Conservation (phyloP, 2,329 filamentous ascomycete genomes). For the Calonectria pseudoreteaudii region DNA sequence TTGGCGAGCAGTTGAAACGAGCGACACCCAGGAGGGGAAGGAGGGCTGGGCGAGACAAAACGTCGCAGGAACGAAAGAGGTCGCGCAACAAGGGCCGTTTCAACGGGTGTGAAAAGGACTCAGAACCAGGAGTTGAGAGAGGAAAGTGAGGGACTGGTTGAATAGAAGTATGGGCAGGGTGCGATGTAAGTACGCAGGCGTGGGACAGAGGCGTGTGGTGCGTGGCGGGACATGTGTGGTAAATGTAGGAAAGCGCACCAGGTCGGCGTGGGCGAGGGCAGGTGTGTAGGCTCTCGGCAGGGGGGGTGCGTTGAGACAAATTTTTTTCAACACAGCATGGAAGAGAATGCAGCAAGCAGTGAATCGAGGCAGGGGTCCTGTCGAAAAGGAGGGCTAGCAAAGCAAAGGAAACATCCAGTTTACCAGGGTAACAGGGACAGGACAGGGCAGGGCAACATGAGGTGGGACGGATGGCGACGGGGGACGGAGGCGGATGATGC, state of each 20-base stretch:
- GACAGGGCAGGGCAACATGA: slow-evolving; percentile 2
- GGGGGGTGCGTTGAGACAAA: slow-evolving; percentile 43
- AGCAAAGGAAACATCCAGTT: slow-evolving; percentile 14
- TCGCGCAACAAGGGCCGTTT: slow-evolving; percentile 29
- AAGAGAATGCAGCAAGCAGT: slow-evolving; percentile 38
- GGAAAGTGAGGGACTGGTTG: slow-evolving; percentile 32
- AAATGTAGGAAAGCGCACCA: slow-evolving; percentile 41
- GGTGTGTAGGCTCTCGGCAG: slow-evolving; percentile 32
- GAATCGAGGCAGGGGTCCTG: slow-evolving; percentile 28
- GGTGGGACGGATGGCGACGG: slow-evolving; percentile 8
- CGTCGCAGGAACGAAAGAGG: slow-evolving; percentile 13
- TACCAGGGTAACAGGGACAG: not conserved
- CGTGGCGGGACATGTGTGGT: slow-evolving; percentile 45
- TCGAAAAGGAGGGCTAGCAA: slow-evolving; percentile 7
- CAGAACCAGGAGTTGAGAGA: slow-evolving; percentile 24
- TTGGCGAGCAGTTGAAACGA: slow-evolving; percentile 29
- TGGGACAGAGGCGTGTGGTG: slow-evolving; percentile 35
- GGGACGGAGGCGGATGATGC: not conserved
- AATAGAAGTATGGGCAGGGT: slow-evolving; percentile 32
- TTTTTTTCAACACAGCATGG: slow-evolving; percentile 36
- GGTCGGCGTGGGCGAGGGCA: slow-evolving; percentile 32
- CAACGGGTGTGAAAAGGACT: slow-evolving; percentile 23
- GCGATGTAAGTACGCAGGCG: slow-evolving; percentile 40
- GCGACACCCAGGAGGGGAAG: slow-evolving; percentile 25
- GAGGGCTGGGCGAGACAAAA: slow-evolving; percentile 29